Base-by-base conservation (phyloP, 1,284 basidiomycete species). In the Trichosporon ovoides region DNA sequence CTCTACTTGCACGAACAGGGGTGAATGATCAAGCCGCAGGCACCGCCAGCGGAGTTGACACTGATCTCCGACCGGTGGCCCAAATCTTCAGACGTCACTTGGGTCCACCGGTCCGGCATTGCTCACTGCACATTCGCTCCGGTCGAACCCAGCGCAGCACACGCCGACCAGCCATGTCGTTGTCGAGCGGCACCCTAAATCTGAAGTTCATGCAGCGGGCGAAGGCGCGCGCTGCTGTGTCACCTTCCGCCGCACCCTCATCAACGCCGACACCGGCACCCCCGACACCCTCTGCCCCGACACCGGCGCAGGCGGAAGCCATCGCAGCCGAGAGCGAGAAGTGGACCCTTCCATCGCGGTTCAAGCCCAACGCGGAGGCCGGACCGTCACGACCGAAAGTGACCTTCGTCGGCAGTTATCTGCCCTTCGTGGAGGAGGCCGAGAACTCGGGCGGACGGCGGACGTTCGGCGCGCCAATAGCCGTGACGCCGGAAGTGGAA, bases 131-230 rank as follows among this genome's bases (percentile, higher is more conserved):
- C 38, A 18, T 49, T 28, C 19, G 20, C 51, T n/a, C 3, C 31
- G 9, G 7, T 22, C 24, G 20, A 28, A 14, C 3, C 6, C 34
- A 22, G 13, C 51, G 10, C 22, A 19, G 13, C 12, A 3, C 19
- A 33, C n/a, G 19, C 34, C 38, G 24, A n/a, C 7, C n/a, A 53
- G 38, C 53, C 35, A 60, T 74, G 71, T 68, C 68, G 36, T 66
- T 76, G 51, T 75, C 73, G 14, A 57, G 67, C 24, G 70, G 68
- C 12, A 76, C 74, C 10, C 66, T 73, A 36, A 75, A 74, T 48
- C 68, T 76, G 36, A 76, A 76, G 58, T 76, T 76, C 55, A 76
- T 76, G 74, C 74, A 76, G 63, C 66, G 74, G 13, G 74, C 69
- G 10, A 58, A 66, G n/a, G 72, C 71, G 38, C 63, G 62, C 7